Base-by-base conservation (phyloP, 805 yeast genomes). In the Lachancea sp. region DNA sequence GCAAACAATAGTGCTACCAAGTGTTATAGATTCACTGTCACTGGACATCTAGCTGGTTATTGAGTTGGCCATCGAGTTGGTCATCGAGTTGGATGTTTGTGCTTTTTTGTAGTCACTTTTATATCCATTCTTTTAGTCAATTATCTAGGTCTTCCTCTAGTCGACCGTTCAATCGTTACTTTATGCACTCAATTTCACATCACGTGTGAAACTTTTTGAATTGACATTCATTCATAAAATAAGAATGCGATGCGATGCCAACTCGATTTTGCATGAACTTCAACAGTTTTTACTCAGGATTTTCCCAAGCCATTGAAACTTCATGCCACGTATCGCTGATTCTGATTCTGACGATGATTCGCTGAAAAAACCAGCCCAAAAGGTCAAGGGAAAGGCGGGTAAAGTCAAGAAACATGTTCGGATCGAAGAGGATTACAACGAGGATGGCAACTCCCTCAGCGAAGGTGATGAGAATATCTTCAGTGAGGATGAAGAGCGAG, bases 281-380 rank as follows among this genome's bases (percentile, higher is more conserved):
- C 18, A 37, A 11, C 13, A 29, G 4, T 12, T 29, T n/a, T 13
- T 7, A 5, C 13, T 11, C 31, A 13, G 31, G 15, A 29, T 7
- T 25, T 8, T 4, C 12, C 19, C 19, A 32, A 8, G 19, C 35
- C 4, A 32, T 16, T 32, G 12, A 15, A 32, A 16, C 11, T 17
- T 32, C 34, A 53, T 47, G 50, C 44, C 57, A 20, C 57, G 55
- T 15, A 40, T 48, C 18, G 41, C 44, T 40, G 54, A 46, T 35
- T 45, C 59, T 5, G 61, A 50, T 18, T 52, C 57, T 19, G 65
- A 59, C 29, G 62, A 54, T 12, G 62, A 53, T 22, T 44, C 42
- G 7, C 44, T 58, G 22, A 52, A 45, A 12, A 50, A 53, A 3
- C 42, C 59, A 1, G 25, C 11, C 15, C 50, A 49, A 19, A 52